Base-by-base conservation (phyloP, 352 stramenopile genomes). In the Pythium utonaiense region DNA sequence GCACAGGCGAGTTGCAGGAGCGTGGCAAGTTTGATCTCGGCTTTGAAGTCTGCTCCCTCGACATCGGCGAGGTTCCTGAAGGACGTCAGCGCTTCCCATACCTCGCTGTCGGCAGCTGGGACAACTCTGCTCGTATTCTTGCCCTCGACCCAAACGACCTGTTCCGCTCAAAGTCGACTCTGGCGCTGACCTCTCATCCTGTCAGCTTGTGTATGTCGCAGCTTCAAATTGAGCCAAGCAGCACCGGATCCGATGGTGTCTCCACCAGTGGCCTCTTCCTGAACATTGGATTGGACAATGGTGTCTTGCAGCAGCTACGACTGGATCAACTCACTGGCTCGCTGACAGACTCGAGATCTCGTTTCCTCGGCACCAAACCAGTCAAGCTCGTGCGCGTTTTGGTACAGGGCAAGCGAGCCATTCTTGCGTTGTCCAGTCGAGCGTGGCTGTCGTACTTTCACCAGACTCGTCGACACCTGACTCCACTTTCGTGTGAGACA, bases 41-140 rank as follows among this genome's bases (percentile, higher is more conserved):
- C 30, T 96, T 97, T 44, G 97, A 99, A 78, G 96, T 99, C 6
- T 97, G 85, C 56, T 99, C 94, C 48, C 72, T 99, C n/a, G 96
- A 99, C 62, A 84, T 99, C 24, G 96, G 96, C 25, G 81, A 91
- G 24, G 86, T 99, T n/a, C 93, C 92, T 9, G 81, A 93, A 53
- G 96, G 97, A 25, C 86, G 96, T 17, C 89, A 97, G 44, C 91
- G 94, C 5, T 97, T 96, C 67, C 83, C 95, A 47, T 99, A 99
- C 71, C 84, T 98, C 33, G 96, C 93, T n/a, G 86, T 99, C 33
- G 98, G 97, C 2, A 93, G 83, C 58, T 96, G 86, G 83, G 87
- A 96, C 64, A 93, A 92, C 71, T 92, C 86, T 2, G 87, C 92
- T 28, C 90, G 95, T 24, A 94, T 99, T 59, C 74, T 99, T 19